Percentiles rank a stretch among this genome's conserved stretches.
Conservation (phyloP, 2,329 filamentous ascomycete genomes). For the Fusarium falciforme region DNA sequence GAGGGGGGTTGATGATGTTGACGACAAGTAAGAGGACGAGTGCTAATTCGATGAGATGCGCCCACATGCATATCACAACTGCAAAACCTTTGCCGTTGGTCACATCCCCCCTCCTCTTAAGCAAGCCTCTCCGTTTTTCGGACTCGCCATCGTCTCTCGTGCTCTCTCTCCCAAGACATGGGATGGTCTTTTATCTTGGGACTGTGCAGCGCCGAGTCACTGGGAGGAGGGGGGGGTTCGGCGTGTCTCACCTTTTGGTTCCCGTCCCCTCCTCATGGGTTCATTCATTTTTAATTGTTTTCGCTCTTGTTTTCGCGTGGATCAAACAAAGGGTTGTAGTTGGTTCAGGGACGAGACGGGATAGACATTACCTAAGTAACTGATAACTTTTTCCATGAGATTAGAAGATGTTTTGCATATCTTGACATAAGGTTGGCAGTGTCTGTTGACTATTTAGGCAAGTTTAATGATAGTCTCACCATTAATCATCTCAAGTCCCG, state of each 20-base stretch:
- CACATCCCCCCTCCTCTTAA: neutral
- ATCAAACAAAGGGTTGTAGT: neutral
- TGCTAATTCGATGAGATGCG: neutral
- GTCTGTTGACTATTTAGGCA: neutral
- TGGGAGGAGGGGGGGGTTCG: neutral
- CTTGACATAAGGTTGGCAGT: neutral
- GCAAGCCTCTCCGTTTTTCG: neutral
- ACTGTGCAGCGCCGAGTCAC: neutral
- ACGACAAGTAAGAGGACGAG: neutral
- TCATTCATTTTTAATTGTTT: neutral
- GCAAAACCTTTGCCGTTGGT: neutral
- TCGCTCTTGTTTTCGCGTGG: neutral
- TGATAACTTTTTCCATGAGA: neutral
- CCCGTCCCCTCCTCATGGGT: neutral
- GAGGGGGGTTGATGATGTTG: neutral
- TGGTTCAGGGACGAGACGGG: neutral
- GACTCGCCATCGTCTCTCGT: neutral
- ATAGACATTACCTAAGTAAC: neutral
- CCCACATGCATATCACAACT: neutral
- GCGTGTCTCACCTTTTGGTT: conserved; percentile 12
- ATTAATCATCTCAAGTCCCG: neutral
- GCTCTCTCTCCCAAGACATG: neutral
- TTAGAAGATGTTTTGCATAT: neutral
- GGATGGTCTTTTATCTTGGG: neutral
- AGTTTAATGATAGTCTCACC: neutral